phyloP scores from a whole-genome alignment of 257 asterid genomes.

The Penstemon newberryi region DNA sequence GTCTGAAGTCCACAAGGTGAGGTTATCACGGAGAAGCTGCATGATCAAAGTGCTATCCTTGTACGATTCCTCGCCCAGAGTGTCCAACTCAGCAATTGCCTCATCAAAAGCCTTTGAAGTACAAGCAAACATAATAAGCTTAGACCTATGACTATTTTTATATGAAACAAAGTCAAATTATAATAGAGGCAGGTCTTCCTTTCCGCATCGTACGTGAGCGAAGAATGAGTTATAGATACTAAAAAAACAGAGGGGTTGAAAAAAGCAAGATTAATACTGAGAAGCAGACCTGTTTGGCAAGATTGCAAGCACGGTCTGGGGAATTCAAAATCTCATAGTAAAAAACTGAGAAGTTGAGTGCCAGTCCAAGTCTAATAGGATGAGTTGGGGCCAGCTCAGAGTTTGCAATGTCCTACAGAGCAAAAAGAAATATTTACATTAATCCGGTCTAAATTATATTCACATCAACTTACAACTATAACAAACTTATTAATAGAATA shows the following conservation, averaged over 20 bases:
- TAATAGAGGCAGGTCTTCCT: too few relatives aligned
- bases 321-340: slow-evolving; percentile 83
- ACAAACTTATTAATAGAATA: too few relatives aligned
- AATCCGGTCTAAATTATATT: neutral
- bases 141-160: neutral
- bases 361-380: slow-evolving; percentile 83
- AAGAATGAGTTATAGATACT: too few relatives aligned
- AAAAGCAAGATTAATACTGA: neutral
- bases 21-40: slow-evolving; percentile 97
- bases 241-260: neutral
- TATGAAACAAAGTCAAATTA: neutral
- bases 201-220: too few relatives aligned
- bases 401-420: slow-evolving; percentile 69
- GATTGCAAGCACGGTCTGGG: slow-evolving; percentile 83
- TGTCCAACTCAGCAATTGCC: slow-evolving; percentile 90
- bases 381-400: slow-evolving; percentile 83
- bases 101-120: slow-evolving; percentile 74
- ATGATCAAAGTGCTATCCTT: slow-evolving; percentile 93
- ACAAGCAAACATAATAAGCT: slow-evolving; percentile 20
- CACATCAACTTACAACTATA: neutral
- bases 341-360: slow-evolving; percentile 88
- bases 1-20: slow-evolving; percentile 91
- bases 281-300: slow-evolving; percentile 75
- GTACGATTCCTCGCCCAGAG: slow-evolving; percentile 93
- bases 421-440: neutral